Conservation (phyloP, 2,329 filamentous ascomycete genomes). For the Microdochium nivale region DNA sequence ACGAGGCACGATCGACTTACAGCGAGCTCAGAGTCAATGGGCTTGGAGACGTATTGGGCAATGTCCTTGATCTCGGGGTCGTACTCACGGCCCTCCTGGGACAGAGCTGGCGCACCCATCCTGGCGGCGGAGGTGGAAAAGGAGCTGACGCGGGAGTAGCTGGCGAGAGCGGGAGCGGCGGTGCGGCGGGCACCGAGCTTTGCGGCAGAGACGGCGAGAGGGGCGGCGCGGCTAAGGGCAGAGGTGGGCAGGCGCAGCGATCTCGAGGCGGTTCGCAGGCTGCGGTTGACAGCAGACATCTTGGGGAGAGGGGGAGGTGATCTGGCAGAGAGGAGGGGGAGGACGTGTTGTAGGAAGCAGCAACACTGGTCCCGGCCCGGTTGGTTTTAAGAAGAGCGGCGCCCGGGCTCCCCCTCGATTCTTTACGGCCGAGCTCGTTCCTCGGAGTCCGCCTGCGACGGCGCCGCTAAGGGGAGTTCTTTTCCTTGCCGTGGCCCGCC, state of each 20-base stretch:
- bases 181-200: constrained; percentile 16
- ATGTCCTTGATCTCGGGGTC: constrained; percentile 94
- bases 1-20: constrained; percentile 44
- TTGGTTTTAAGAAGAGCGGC: not conserved
- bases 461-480: not conserved
- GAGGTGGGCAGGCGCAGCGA: constrained; percentile 36
- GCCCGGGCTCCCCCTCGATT: not conserved
- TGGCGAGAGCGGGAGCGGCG: constrained; percentile 22
- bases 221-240: constrained; percentile 24
- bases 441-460: not conserved
- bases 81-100: constrained; percentile 53
- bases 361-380: not conserved
- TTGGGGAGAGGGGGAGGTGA: constrained; percentile 1
- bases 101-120: constrained; percentile 40
- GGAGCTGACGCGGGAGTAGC: constrained; percentile 24
- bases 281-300: constrained; percentile 48
- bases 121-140: constrained; percentile 42
- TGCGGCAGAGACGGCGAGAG: constrained; percentile 18
- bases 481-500: not conserved
- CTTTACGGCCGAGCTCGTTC: not conserved
- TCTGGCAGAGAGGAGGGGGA: not conserved
- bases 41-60: constrained; percentile 85
- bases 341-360: not conserved
- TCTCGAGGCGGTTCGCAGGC: constrained; percentile 45
- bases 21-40: constrained; percentile 84